Base-by-base conservation (phyloP, 2,329 filamentous ascomycete species). In the Daldinia sp. region DNA sequence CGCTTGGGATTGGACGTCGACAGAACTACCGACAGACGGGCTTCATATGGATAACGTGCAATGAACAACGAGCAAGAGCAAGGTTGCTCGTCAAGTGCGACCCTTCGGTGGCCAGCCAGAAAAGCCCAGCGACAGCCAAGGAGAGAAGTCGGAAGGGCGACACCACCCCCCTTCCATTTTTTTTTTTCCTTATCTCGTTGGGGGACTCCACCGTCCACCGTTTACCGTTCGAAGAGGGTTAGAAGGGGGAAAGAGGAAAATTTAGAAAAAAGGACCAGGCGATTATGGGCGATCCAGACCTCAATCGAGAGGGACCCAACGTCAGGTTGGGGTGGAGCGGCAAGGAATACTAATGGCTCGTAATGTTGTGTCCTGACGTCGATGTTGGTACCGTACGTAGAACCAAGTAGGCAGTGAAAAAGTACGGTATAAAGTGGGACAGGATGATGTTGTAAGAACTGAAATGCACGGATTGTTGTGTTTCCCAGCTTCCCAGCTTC, bases 11-110 rank as follows among this genome's bases (percentile, higher is more conserved):
- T 71, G 69, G 69, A 51, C 46, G 33, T 55, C 55, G 50, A 44
- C 23, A 69, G 42, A 69, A 69, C 69, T 69, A 71, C 64, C 63
- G 69, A 64, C 67, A 71, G 69, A 46, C 54, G 63, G 55, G 10
- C 58, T 65, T 71, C 69, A 71, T 71, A 69, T 69, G 69, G 65
- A 71, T 71, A 68, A 68, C 68, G 68, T 68, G 62, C 62, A 65
- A 66, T 63, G 65, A 58, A 65, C 37, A 68, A 60, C 46, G 46
- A 51, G 46, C 20, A 1, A 51, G 46, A 51, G 15, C 64, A 60
- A 39, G 44, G 61, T 65, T 57, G 61, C 64, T 69, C 64, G 23
- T 56, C 61, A 71, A 66, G 58, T 69, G 59, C 50, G 50, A 71
- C 69, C 63, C 30, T 70, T 67, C 61, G 35, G 62, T 60, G 60